phyloP scores from a whole-genome alignment of 2,329 filamentous ascomycete genomes.

The Fusarium denticulatum region DNA sequence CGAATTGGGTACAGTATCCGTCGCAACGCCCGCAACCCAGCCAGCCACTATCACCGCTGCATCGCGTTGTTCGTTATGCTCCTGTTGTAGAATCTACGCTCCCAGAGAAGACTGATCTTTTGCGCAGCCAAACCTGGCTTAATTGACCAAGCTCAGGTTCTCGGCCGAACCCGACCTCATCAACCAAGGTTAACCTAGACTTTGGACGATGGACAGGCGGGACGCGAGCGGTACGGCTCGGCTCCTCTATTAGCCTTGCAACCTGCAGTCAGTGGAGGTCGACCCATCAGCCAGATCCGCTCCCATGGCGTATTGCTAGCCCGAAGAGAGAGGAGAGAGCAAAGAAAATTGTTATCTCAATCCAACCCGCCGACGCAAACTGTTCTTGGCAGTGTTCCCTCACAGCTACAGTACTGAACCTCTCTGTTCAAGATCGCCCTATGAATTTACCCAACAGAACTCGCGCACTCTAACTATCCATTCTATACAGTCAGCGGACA shows the following conservation, averaged over 20 bases:
- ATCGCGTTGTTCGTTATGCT: background rate
- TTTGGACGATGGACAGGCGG: constrained; percentile 32
- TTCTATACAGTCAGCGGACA: background rate
- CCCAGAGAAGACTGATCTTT: background rate
- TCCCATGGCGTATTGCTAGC: constrained; percentile 19
- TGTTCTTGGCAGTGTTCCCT: constrained; percentile 3
- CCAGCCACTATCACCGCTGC: constrained; percentile 13
- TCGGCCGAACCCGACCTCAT: constrained; percentile 30
- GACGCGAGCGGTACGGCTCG: constrained; percentile 40
- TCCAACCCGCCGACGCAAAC: background rate
- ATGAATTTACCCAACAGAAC: background rate
- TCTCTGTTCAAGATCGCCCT: background rate
- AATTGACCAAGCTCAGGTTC: background rate
- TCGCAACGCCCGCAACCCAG: constrained; percentile 5
- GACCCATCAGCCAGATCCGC: constrained; percentile 26
- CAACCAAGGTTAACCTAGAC: constrained; percentile 15
- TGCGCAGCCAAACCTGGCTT: constrained; percentile 15
- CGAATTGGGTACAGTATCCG: constrained; percentile 9
- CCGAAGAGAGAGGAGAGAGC: background rate
- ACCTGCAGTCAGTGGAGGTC: constrained; percentile 22
- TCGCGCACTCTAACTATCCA: background rate
- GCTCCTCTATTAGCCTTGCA: constrained; percentile 37
- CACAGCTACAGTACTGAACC: background rate
- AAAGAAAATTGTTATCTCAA: background rate
- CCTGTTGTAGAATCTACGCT: background rate